Percentiles rank a stretch among this genome's conserved stretches.
These are phyloP conservation scores for Stylosanthes scabra DNA, from an alignment of 331 rosid species.

Conservation along the genomic window DNA sequence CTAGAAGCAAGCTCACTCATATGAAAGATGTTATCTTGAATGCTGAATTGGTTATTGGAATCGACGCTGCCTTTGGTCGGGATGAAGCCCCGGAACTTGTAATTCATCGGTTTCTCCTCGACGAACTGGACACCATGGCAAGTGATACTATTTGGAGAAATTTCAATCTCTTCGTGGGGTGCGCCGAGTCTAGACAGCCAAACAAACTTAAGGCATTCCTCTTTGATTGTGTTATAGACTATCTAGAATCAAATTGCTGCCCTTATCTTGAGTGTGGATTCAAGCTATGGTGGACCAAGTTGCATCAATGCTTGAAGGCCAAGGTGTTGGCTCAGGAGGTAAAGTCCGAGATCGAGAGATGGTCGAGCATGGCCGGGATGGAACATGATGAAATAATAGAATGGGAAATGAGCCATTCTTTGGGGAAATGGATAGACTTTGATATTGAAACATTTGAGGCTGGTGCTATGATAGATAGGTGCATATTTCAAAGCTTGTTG, in stretches of 20 bases:
- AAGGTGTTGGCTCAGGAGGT: slow-evolving; percentile 55
- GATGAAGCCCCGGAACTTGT: slow-evolving; percentile 49
- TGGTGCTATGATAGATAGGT: slow-evolving; percentile 61
- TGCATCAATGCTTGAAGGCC: slow-evolving; percentile 45
- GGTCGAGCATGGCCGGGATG: slow-evolving; percentile 69
- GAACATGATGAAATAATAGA: slow-evolving; percentile 73
- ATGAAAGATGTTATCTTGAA: slow-evolving; percentile 62
- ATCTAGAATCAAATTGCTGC: slow-evolving; percentile 59
- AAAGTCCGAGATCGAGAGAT: slow-evolving; percentile 58
- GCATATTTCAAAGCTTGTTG: slow-evolving; percentile 66
- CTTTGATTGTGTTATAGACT: slow-evolving; percentile 73
- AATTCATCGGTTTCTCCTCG: slow-evolving; percentile 44
- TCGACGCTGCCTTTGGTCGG: slow-evolving; percentile 17
- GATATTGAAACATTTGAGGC: slow-evolving; percentile 77
- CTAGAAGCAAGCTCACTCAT: slow-evolving; percentile 51
- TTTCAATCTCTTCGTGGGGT: slow-evolving; percentile 23
- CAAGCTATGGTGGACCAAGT: slow-evolving; percentile 58
- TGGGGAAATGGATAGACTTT: slow-evolving; percentile 82
- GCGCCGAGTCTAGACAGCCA: slow-evolving; percentile 46
- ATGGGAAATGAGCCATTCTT: slow-evolving; percentile 82
- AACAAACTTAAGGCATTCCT: slow-evolving; percentile 57
- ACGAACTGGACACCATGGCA: slow-evolving; percentile 57
- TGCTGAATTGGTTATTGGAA: slow-evolving; percentile 70
- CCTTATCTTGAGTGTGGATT: slow-evolving; percentile 55
- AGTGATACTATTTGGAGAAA: slow-evolving; percentile 46